Base-by-base conservation (phyloP, 83 land plant species). In the Isoetes engelmannii region DNA sequence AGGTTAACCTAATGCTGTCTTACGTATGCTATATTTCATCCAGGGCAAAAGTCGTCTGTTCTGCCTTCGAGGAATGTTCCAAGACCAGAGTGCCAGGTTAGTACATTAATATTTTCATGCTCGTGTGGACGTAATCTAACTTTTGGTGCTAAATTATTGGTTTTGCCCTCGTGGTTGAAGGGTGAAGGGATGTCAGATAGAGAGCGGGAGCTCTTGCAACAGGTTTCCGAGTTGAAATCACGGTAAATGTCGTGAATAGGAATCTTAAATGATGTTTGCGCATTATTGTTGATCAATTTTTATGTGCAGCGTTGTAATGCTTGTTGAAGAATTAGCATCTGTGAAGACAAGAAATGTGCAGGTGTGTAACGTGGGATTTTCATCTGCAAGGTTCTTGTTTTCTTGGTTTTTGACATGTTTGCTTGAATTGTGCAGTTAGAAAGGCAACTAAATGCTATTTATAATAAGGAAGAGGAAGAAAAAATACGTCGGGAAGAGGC, bases 391-490 rank as follows among this genome's bases (percentile, higher is more conserved):
- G 3, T 12, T 51, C 15, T 51, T 12, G 15, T 51, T 12, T 15
- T 12, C 12, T 10, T 51, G 0, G n/a, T 51, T 12, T 12, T 51
- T 51, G 54, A 12, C 54, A 12, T 10, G n/a, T 51, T 51, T 51
- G 54, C 12, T 51, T 51, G 54, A 51, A 12, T 10, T 12, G 54
- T 15, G 15, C 54, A 51, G 54, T 3, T 51, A 12, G 54, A 51
- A n/a, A 10, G 54, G 15, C 54, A 51, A n/a, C 3, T 51, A n/a
- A 51, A 51, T 51, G 54, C 54, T 51, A 51, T 51, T 15, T 51
- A 51, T 15, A 51, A 51, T 51, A 51, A 51, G 15, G 54, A 51
- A n/a, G 54, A 51, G 54, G 54, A 51, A 51, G 54, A 51, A 51
- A 49, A n/a, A 51, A 51, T 51, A 51, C 12, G 54, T 10, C 12